Base-by-base conservation (phyloP, 2,329 filamentous ascomycete species). In the Xylaria sp. region DNA sequence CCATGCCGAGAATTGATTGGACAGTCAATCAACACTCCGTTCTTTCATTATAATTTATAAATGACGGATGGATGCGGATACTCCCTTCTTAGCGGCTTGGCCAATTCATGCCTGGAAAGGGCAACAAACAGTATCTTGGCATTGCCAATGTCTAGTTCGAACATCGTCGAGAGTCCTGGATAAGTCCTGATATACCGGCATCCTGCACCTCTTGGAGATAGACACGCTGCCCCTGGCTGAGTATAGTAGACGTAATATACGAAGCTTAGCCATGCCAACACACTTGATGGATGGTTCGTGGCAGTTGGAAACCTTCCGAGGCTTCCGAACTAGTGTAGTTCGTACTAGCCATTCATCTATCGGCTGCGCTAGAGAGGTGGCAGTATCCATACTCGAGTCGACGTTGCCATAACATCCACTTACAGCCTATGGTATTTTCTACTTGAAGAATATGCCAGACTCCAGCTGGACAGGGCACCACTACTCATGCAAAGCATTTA, bases 201-300 rank as follows among this genome's bases (percentile, higher is more conserved):
- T n/a, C n/a, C n/a, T n/a, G n/a, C n/a, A n/a, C n/a, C 25, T 36
- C 10, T 20, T 54, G 50, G 38, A 10, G 33, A 20, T 22, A 54
- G 10, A 39, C 10, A 38, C 1, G 4, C 33, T n/a, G 33, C 45
- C 36, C 33, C 45, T 51, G 47, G 25, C 44, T 39, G 5, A n/a
- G 9, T 20, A 42, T 9, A 3, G 25, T 15, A 22, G 25, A 27
- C 20, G 5, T 42, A 42, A 22, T 15, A 29, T 39, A 6, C 17
- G 22, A 27, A 25, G 51, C 63, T 62, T 31, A 53, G 63, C 58
- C 54, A 59, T 58, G 59, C 64, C 44, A 66, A 49, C 59, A 42
- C 45, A 56, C 29, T 22, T 45, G 11, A 29, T 15, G 20, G 10
- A 29, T 36, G 36, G 49, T 13, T 45, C n/a, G 38, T 31, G 54